Conservation (phyloP, 441 rosid genomes). For the Pelargonium myrrhifolium region DNA sequence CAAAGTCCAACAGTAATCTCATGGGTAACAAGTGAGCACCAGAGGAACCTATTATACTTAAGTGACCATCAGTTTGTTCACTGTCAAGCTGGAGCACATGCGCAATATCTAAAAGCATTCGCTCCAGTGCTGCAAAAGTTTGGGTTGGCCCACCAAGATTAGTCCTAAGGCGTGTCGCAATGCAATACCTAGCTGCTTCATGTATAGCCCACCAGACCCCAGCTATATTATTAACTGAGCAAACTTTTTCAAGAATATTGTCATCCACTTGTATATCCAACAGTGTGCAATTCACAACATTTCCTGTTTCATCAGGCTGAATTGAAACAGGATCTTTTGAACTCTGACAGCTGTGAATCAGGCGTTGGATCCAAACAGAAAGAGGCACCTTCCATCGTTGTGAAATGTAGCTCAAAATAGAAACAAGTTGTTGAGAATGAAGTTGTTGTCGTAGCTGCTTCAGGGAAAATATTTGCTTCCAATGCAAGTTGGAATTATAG, state of each 20-base stretch:
- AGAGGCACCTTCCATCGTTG: constrained; percentile 94
- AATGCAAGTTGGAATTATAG: constrained; percentile 50
- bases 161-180: constrained; percentile 80
- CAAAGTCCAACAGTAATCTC: constrained; percentile 93
- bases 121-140: constrained; percentile 97
- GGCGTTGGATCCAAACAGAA: constrained; percentile 85
- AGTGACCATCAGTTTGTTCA: constrained; percentile 75
- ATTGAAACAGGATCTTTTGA: constrained; percentile 40
- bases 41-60: constrained; percentile 73
- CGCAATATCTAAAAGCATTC: constrained; percentile 90
- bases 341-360: constrained; percentile 52
- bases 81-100: constrained; percentile 78
- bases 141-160: constrained; percentile 99
- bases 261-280: constrained; percentile 56
- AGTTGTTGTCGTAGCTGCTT: constrained; percentile 69
- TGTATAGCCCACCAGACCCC: constrained; percentile 99
- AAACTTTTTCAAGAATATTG: constrained; percentile 62
- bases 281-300: constrained; percentile 39
- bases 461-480: constrained; percentile 90
- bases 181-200: constrained; percentile 94
- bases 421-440: constrained; percentile 89
- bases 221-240: constrained; percentile 75
- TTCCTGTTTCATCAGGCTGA: constrained; percentile 58
- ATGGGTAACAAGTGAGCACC: constrained; percentile 94
- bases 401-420: constrained; percentile 88